Evolutionary conservation across 805 yeast species (phyloP).

Genomic region (Candida maesae): DNA sequence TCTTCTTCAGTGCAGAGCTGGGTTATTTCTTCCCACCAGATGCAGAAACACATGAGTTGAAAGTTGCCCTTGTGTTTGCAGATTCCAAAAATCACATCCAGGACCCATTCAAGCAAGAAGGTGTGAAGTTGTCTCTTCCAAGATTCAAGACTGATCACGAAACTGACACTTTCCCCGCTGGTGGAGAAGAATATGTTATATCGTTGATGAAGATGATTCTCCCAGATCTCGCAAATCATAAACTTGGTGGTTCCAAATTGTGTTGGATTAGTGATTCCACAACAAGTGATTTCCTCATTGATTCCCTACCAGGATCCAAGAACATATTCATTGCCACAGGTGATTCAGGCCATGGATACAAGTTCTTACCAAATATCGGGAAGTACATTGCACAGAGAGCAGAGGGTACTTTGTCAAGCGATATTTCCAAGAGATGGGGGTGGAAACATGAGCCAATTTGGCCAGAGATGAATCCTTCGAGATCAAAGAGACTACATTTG

Average conservation of each 20-base stretch:
- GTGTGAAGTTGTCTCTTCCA: slow-evolving; percentile 32
- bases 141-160: slow-evolving; percentile 29
- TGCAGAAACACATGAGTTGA: slow-evolving; percentile 31
- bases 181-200: slow-evolving; percentile 28
- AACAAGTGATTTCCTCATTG: slow-evolving; percentile 39
- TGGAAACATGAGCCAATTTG: slow-evolving; percentile 28
- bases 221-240: slow-evolving; percentile 37
- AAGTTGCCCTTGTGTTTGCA: slow-evolving; percentile 32
- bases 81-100: slow-evolving; percentile 28
- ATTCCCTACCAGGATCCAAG: slow-evolving; percentile 31
- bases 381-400: slow-evolving; percentile 35
- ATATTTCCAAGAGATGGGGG: slow-evolving; percentile 28
- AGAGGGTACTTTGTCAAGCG: slow-evolving; percentile 28
- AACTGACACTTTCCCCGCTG: slow-evolving; percentile 33
- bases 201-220: slow-evolving; percentile 30
- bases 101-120: slow-evolving; percentile 19
- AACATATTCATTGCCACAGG: slow-evolving; percentile 42
- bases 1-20: slow-evolving; percentile 38
- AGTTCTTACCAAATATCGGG: slow-evolving; percentile 45
- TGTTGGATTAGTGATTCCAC: slow-evolving; percentile 43
- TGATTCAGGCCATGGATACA: slow-evolving; percentile 47
- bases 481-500: slow-evolving; percentile 17
- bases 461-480: slow-evolving; percentile 14
- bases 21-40: slow-evolving; percentile 51
- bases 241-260: slow-evolving; percentile 32